These are phyloP conservation scores for Aspergillus pseudotamarii DNA, from an alignment of 2,329 filamentous ascomycete species.

Conservation along the genomic window DNA sequence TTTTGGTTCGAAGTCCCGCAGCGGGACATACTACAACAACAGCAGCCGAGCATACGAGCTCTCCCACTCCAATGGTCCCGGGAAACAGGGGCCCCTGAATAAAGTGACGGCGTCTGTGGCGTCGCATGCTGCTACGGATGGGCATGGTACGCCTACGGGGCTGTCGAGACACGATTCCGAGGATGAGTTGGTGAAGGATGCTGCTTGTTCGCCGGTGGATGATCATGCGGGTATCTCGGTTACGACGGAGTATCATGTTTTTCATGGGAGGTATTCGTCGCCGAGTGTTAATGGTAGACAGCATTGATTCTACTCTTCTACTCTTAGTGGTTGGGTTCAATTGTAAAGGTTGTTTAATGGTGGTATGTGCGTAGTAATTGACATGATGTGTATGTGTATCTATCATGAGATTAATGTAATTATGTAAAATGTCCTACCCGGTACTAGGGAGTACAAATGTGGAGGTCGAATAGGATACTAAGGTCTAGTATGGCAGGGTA, in stretches of 20 bases:
- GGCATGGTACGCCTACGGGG: conserved; percentile 7
- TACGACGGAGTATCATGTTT: conserved; percentile 20
- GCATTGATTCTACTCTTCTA: not conserved
- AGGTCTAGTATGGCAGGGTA: no score
- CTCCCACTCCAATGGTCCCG: conserved; percentile 15
- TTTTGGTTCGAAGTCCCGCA: conserved; percentile 25
- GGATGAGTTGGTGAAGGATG: conserved; percentile 22
- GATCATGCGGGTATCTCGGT: conserved; percentile 20
- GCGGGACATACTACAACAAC: conserved; percentile 23
- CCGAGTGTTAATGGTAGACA: not conserved
- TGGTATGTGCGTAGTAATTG: not conserved
- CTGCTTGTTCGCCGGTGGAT: not conserved
- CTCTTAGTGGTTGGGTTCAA: no score
- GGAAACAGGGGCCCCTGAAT: conserved; percentile 5
- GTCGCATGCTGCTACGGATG: conserved; percentile 5
- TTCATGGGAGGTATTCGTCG: not conserved
- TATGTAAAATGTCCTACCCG: not conserved
- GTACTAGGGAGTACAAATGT: no score
- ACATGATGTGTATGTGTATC: not conserved
- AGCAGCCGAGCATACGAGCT: conserved; percentile 23
- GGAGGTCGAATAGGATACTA: no score
- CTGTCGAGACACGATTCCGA: conserved; percentile 23
- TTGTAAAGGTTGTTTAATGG: not conserved
- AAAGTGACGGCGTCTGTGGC: conserved; percentile 15
- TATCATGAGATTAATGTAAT: not conserved